Base-by-base conservation (phyloP, 2,329 filamentous ascomycete genomes). In the Lizonia empirigonia region DNA sequence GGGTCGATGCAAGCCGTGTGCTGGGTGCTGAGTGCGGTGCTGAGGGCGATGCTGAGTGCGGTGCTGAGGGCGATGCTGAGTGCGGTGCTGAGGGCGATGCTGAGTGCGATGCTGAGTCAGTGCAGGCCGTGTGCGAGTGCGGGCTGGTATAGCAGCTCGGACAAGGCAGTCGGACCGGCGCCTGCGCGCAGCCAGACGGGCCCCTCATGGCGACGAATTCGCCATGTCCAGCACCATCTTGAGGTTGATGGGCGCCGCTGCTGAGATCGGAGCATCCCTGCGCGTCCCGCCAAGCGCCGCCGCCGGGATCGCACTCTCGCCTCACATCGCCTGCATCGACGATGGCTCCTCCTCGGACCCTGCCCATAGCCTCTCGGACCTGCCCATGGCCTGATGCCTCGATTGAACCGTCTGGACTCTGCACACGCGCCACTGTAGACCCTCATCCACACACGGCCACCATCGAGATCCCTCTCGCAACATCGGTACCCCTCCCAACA, bases 231-330 rank as follows among this genome's bases (percentile, higher is more conserved):
- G 44, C 44, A 38, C 50, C 23, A 48, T 47, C 33, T 37, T 44
- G 50, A 53, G 50, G 50, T 53, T 48, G 42, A 41, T 30, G 37
- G 44, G 15, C 3, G 27, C 29, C 12, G 24, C 16, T 18, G 19
- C 18, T 50, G 40, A 34, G 41, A 51, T 51, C 41, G 48, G n/a
- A 2, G 16, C 48, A 51, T 37, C 48, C 48, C 37, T 40, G 48
- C 37, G 7, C 13, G 29, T 16, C 19, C 12, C 36, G 48, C 48
- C 26, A 38, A 51, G 41, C 12, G 3, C n/a, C 12, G 22, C 10
- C 36, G 15, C n/a, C 9, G n/a, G 9, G 4, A 40, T 34, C 29
- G 29, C 27, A 9, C 44, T 7, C 22, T 51, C 41, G 36, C 4
- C 42, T 30, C 35, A 18, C 32, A 19, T 35, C 32, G 18, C 2